A percentile compares a stretch with the other conserved stretches of the same genome.
Evolutionary conservation across 176 grass and related monocot genomes (phyloP).

Genomic region (Bromus sterilis): DNA sequence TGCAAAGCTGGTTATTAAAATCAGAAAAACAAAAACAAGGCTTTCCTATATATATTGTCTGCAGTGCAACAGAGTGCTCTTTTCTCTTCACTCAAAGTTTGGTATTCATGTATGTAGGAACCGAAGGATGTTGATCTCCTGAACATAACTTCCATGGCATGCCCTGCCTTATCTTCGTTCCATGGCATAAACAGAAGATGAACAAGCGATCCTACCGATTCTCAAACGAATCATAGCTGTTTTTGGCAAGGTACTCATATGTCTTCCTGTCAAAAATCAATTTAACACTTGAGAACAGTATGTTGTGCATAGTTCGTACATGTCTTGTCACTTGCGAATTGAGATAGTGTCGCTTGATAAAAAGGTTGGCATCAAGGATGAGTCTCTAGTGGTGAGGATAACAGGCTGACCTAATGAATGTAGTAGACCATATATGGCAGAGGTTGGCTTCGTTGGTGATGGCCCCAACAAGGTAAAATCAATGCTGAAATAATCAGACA

Average conservation of each 20-base stretch:
- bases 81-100: neutral
- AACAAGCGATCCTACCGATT: too few relatives aligned
- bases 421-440: constrained; percentile 93
- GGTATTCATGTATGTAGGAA: constrained; percentile 46
- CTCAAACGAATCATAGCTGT: too few relatives aligned
- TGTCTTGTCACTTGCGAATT: constrained; percentile 10
- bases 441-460: constrained; percentile 97
- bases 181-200: constrained; percentile 88
- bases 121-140: constrained; percentile 79
- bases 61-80: too few relatives aligned
- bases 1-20: neutral
- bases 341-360: constrained; percentile 14
- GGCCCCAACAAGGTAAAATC: constrained; percentile 85
- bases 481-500: neutral
- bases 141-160: constrained; percentile 91
- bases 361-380: constrained; percentile 67
- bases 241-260: constrained; percentile 62
- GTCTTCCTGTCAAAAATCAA: neutral
- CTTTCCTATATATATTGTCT: too few relatives aligned
- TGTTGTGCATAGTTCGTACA: neutral
- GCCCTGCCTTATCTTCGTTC: constrained; percentile 87
- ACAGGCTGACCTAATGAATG: constrained; percentile 98
- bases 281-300: neutral
- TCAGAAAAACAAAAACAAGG: neutral
- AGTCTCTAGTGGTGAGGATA: constrained; percentile 86